Percentiles rank a stretch among this genome's conserved stretches.
Conservation (phyloP, 73 alveolate species). For the Stentor roeselii region DNA sequence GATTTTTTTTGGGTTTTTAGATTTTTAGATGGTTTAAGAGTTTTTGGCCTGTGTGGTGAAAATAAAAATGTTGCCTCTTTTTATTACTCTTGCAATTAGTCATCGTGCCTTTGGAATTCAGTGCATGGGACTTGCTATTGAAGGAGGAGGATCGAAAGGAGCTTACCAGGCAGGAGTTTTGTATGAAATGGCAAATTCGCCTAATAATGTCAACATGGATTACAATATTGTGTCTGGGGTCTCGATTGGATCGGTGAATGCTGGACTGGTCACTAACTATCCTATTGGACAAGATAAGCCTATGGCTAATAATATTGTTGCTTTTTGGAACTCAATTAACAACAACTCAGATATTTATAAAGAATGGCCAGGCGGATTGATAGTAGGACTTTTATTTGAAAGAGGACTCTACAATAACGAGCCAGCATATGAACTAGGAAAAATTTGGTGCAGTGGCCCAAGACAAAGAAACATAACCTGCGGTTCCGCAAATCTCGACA, state of each 20-base stretch:
- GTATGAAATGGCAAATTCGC: constrained; percentile 27
- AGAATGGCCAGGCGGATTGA: constrained; percentile 46
- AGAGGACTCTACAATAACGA: constrained; percentile 49
- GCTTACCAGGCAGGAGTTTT: constrained; percentile 59
- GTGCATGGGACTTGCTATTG: constrained; percentile 50
- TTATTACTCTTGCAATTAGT: too few species aligned
- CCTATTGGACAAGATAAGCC: constrained; percentile 30
- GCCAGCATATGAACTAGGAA: constrained; percentile 33
- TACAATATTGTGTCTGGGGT: constrained; percentile 60
- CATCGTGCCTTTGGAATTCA: too few species aligned
- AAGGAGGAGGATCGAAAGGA: constrained; percentile 57
- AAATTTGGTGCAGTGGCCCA: neutral
- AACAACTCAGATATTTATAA: constrained; percentile 24
- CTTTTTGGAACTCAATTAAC: constrained; percentile 5
- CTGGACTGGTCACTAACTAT: constrained; percentile 35
- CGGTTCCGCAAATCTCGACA: neutral
- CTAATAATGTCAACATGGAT: constrained; percentile 18
- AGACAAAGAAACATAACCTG: neutral
- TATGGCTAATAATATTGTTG: constrained; percentile 31
- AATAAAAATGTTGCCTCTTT: too few species aligned
- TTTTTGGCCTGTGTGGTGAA: too few species aligned
- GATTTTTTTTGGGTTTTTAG: too few species aligned
- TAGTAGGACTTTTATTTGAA: constrained; percentile 39
- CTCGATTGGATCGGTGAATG: constrained; percentile 59
- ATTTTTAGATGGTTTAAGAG: too few species aligned